phyloP scores from a whole-genome alignment of 2,329 filamentous ascomycete species.

The Arthroderma sp. region DNA sequence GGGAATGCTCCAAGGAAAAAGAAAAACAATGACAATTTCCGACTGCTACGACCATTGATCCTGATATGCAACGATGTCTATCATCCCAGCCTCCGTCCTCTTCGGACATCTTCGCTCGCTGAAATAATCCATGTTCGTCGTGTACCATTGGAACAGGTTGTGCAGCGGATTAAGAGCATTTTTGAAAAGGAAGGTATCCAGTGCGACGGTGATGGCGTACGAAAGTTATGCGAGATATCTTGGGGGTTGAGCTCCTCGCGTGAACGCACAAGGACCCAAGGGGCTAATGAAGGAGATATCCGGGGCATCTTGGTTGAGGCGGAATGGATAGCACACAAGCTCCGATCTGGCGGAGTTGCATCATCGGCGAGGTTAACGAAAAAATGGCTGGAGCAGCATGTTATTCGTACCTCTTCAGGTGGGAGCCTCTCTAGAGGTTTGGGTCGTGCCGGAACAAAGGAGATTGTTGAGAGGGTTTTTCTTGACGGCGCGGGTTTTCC shows the following conservation, averaged over 20 bases:
- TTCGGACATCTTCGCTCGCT: slow-evolving; percentile 72
- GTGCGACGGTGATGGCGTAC: slow-evolving; percentile 77
- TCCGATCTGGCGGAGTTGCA: slow-evolving; percentile 33
- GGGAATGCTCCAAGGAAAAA: slow-evolving; percentile 37
- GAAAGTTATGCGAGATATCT: slow-evolving; percentile 53
- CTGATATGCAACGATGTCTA: slow-evolving; percentile 97
- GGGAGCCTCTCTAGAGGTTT: slow-evolving; percentile 44
- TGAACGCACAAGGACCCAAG: slow-evolving; percentile 35
- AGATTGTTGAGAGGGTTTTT: slow-evolving; percentile 54
- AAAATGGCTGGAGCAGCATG: slow-evolving; percentile 47
- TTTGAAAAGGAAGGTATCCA: slow-evolving; percentile 82
- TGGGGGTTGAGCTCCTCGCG: slow-evolving; percentile 51
- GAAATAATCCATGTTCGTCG: slow-evolving; percentile 89
- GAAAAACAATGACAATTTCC: slow-evolving; percentile 74
- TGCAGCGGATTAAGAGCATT: slow-evolving; percentile 64
- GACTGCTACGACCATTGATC: slow-evolving; percentile 74
- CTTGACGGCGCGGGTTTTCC: slow-evolving; percentile 51
- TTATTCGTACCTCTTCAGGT: slow-evolving; percentile 40
- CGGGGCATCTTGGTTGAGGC: slow-evolving; percentile 51
- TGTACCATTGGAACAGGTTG: slow-evolving; percentile 73
- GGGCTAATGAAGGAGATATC: slow-evolving; percentile 43
- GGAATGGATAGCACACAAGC: slow-evolving; percentile 51
- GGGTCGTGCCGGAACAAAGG: slow-evolving; percentile 50
- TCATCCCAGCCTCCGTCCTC: slow-evolving; percentile 69
- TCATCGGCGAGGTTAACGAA: slow-evolving; percentile 36